Evolutionary conservation across 2,329 filamentous ascomycete species (phyloP).

Genomic region (Pseudogymnoascus sp.): DNA sequence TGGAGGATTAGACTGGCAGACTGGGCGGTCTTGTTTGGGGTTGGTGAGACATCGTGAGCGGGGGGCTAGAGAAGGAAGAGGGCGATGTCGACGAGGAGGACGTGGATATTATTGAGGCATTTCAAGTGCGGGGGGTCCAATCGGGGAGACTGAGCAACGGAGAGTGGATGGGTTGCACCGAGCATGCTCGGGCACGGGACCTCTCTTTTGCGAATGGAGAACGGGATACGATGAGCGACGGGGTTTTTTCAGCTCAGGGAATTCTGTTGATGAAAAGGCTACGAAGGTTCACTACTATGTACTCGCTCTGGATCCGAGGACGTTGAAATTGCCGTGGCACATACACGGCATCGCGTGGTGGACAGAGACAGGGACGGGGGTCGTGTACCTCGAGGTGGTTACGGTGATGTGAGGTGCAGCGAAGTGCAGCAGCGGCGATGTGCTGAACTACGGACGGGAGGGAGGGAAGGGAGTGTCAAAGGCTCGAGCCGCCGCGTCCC

Average conservation of each 20-base stretch:
- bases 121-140: slow-evolving; percentile 4
- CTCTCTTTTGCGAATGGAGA: neutral
- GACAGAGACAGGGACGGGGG: neutral
- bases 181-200: neutral
- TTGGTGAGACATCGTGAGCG: neutral
- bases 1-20: neutral
- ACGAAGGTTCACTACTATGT: neutral
- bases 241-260: neutral
- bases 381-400: neutral
- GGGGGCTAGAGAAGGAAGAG: neutral
- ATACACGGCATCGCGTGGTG: neutral
- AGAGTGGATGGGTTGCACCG: neutral
- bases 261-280: neutral
- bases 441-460: slow-evolving; percentile 2
- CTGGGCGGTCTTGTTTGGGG: neutral
- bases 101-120: slow-evolving; percentile 1
- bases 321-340: neutral
- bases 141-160: neutral
- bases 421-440: neutral
- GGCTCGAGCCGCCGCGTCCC: slow-evolving; percentile 1
- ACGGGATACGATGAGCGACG: neutral
- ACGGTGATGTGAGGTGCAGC: neutral
- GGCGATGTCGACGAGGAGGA: neutral
- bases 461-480: slow-evolving; percentile 1
- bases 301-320: neutral